Conservation (phyloP, 1,284 basidiomycete species). For the Rhodotorula sp. region DNA sequence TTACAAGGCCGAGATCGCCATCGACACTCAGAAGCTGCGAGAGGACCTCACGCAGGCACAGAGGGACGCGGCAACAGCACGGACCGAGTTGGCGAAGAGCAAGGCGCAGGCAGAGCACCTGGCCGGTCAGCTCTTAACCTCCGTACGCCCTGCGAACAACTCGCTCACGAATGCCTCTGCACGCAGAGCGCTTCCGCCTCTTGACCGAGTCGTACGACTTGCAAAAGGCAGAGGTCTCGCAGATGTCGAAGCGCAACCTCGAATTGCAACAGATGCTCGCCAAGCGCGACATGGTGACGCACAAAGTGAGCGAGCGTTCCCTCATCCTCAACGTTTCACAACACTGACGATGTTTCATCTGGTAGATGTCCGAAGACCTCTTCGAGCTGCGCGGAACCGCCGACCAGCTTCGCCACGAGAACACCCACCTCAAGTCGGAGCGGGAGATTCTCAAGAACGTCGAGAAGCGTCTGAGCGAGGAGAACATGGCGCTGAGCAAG, state of each 20-base stretch:
- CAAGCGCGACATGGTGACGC: slow-evolving; percentile 48
- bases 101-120: slow-evolving; percentile 71
- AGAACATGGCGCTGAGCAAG: slow-evolving; percentile 72
- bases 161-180: too few relatives aligned
- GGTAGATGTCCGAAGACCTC: slow-evolving; percentile 64
- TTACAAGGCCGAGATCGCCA: slow-evolving; percentile 71
- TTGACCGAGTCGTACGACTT: slow-evolving; percentile 47
- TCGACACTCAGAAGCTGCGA: slow-evolving; percentile 63
- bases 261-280: slow-evolving; percentile 47
- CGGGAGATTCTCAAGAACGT: slow-evolving; percentile 86
- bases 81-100: slow-evolving; percentile 70
- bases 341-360: slow-evolving; percentile 45
- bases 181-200: slow-evolving; percentile 51
- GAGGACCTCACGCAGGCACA: slow-evolving; percentile 67
- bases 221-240: slow-evolving; percentile 48
- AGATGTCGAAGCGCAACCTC: slow-evolving; percentile 45
- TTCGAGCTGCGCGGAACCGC: slow-evolving; percentile 58
- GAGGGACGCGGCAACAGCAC: slow-evolving; percentile 64
- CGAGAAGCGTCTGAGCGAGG: slow-evolving; percentile 73
- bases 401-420: slow-evolving; percentile 77
- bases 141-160: slow-evolving; percentile 18
- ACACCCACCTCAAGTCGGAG: slow-evolving; percentile 80
- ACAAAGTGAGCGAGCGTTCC: slow-evolving; percentile 46
- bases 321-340: slow-evolving; percentile 51
- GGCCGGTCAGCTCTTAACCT: slow-evolving; percentile 50